Base-by-base conservation (phyloP, 345 rosid genomes). In the Eucalyptus sp. region DNA sequence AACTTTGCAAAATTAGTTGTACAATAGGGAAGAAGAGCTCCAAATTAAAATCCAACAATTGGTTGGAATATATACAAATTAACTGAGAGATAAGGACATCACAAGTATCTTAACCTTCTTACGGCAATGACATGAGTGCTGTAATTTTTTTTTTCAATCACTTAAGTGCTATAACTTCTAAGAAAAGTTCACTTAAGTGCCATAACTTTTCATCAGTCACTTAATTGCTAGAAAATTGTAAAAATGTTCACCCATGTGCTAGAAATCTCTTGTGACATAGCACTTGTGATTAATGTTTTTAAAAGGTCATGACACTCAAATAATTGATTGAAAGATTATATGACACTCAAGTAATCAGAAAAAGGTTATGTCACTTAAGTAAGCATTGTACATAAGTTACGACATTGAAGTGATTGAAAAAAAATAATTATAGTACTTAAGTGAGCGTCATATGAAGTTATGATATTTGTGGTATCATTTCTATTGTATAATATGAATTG, bases 251-350 rank as follows among this genome's bases (percentile, higher is more conserved):
- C 62, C 3, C 12, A 56, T 56, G 12, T 56, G 1, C 27, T 56
- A 0, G 62, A 56, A 56, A 56, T 22, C 29, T 24, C 0, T 0
- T 22, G 0, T 56, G 62, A 0, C 62, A 56, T 52, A 52, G 1
- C 56, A 52, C 10, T 52, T 52, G 56, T 52, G 2, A 0, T 24
- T 0, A 56, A 9, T 3, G 1, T 56, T 56, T 54, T 56, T 56
- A 56, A 22, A 56, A 56, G 0, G 12, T 56, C 27, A 24, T 56
- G 62, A 0, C 0, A 56, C 27, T 56, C 12, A 56, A 56, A 56
- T 0, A 24, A 56, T 56, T 24, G 3, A 52, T 7, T 52, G 27
- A 56, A 9, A 56, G 9, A 22, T 52, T 52, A 52, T 18, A 24
- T 24, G 13, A 3, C 29, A 56, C 27, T 24, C 1, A 10, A 56